These are phyloP conservation scores for Lachnellula cervina DNA, from an alignment of 2,329 filamentous ascomycete species.

Conservation along the genomic window DNA sequence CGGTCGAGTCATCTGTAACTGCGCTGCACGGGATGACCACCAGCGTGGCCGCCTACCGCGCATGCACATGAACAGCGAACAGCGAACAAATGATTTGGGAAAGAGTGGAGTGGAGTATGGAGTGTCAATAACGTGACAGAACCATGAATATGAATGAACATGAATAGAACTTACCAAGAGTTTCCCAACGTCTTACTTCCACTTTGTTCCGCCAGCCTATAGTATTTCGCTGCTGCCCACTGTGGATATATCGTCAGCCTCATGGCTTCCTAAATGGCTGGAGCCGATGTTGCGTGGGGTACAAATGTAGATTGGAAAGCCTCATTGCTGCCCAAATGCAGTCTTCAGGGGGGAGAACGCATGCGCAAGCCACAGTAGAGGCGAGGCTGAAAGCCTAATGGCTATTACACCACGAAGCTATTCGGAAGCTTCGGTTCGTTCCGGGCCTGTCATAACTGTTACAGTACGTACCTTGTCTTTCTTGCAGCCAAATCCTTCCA, in stretches of 20 bases:
- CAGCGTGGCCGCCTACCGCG: slow-evolving; percentile 7
- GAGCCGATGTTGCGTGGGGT: slow-evolving; percentile 18
- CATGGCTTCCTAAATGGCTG: slow-evolving; percentile 32
- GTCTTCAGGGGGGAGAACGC: slow-evolving; percentile 20
- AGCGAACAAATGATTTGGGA: slow-evolving; percentile 10
- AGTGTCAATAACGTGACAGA: slow-evolving; percentile 13
- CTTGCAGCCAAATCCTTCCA: slow-evolving; percentile 93
- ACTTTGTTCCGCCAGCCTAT: slow-evolving; percentile 82
- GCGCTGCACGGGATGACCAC: slow-evolving; percentile 16
- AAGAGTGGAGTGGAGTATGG: neutral
- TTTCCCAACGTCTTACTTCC: slow-evolving; percentile 90
- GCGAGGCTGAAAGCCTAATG: slow-evolving; percentile 24
- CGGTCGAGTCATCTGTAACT: slow-evolving; percentile 32
- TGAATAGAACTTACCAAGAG: slow-evolving; percentile 68
- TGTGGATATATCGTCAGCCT: slow-evolving; percentile 45
- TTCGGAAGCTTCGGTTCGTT: slow-evolving; percentile 21
- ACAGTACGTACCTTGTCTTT: slow-evolving; percentile 86
- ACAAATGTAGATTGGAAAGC: slow-evolving; percentile 18
- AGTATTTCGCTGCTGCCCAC: slow-evolving; percentile 82
- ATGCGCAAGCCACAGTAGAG: slow-evolving; percentile 27
- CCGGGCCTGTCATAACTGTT: neutral
- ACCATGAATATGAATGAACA: neutral
- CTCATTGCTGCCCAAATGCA: slow-evolving; percentile 43
- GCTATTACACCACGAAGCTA: slow-evolving; percentile 21
- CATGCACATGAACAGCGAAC: slow-evolving; percentile 14